Base-by-base conservation (phyloP, 345 rosid species). In the Clausena lansium region DNA sequence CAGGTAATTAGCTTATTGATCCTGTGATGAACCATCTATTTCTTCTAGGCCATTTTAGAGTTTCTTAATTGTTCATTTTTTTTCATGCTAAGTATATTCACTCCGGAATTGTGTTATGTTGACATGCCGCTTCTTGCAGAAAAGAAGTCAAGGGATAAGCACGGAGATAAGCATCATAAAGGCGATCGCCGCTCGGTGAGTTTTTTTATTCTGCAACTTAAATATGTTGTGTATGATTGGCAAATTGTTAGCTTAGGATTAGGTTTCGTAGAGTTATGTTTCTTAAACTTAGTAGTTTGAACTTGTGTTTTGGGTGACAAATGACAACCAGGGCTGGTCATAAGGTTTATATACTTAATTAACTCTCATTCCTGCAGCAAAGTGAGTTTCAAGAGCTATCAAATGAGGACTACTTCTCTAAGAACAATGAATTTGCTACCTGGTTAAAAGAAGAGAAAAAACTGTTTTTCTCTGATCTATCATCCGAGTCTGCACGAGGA, bases 341-440 rank as follows among this genome's bases (percentile, higher is more conserved):
- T 52, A 52, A 15, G 20, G 57, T 5, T 52, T 52, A 1, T 52
- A 52, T 4, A 17, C 57, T 52, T 15, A 52, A 52, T 17, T 52
- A 5, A 5, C 22, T 5, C 22, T 52, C 22, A 52, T 52, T 17
- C 57, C 57, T 52, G 33, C 41, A 93, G 97, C 87, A 87, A 80
- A 69, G 75, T 67, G 89, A 91, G 52, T 61, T 93, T 74, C 87
- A 83, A 75, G 92, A 92, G 91, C 84, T 95, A 52, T 84, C 97
- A 4, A 81, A 59, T 0, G 99, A 93, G 15, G 97, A 95, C 87
- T 95, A 95, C 88, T 93, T 89, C 84, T 80, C 90, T 8, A 95
- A 93, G 90, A 95, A 91, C 67, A 93, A 91, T 6, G 99, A 95
- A 84, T 95, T 93, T 72, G 88, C 97, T 19, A 89, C 96, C 55